Evolutionary conservation across 75 land plant species (phyloP), one percentile per base, ranked within the genome.

Genomic region (Sequoiadendron giganteum): DNA sequence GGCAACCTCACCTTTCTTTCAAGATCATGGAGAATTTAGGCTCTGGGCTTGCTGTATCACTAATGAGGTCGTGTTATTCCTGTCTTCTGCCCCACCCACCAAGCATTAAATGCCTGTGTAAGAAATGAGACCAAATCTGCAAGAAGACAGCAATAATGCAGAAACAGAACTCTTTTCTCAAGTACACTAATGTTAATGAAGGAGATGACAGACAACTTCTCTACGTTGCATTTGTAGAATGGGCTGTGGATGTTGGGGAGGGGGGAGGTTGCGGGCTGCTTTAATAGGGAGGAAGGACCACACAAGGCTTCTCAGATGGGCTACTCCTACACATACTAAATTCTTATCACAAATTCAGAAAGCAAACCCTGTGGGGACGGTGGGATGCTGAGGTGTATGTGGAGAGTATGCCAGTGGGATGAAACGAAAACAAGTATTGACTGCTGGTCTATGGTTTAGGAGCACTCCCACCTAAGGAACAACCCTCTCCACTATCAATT

Each of bases 41-140:
- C 40, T 15, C 1, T 34, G 39, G 81, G 28, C 45, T 40, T 39
- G n/a, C 49, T 45, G 84, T 7, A 80, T 80, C 83, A 80, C 45
- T 81, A 81, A 81, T 21, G 15, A 28, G 32, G 15, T 10, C 16
- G 32, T 47, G 49, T n/a, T n/a, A 47, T 43, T 47, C 84, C 84
- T 82, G 47, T 28, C 32, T 47, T 45, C 49, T 47, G 30, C 84
- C 52, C 32, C 84, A 82, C 84, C 84, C n/a, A 82, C 47, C 84
- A 43, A 47, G 84, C 84, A 82, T n/a, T 82, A 82, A 82, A 75
- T 82, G 82, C 11, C 45, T 40, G 3, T 79, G 47, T 79, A 40
- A 79, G 82, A 43, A 79, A 82, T 49, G 84, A 82, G 84, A 82
- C 84, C 84, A 82, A 82, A 45, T 47, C 48, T 82, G 84, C 84